A percentile compares a stretch with the other conserved stretches of the same genome.
Evolutionary conservation across 169 alveolate genomes (phyloP).

Genomic region (Babesia sp.): DNA sequence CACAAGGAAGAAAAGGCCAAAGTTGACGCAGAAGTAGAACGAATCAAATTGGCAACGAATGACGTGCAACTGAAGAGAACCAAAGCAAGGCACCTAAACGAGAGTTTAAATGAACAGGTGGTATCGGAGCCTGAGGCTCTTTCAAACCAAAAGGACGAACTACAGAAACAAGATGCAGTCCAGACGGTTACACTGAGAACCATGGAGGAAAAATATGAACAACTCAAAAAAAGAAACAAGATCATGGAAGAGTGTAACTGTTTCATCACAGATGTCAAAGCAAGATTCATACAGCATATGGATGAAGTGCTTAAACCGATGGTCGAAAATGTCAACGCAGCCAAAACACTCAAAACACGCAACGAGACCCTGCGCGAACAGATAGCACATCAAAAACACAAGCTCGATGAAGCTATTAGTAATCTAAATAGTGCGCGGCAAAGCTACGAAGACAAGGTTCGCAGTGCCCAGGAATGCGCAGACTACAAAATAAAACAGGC

Average conservation of each 20-base stretch:
- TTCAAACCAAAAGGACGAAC: conserved; percentile 13
- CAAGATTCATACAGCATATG: conserved; percentile 32
- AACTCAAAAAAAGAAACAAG: neutral
- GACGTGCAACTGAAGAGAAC: conserved; percentile 45
- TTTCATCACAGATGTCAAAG: conserved; percentile 24
- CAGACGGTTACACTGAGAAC: conserved; percentile 15
- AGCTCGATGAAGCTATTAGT: conserved; percentile 16
- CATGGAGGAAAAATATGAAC: conserved; percentile 14
- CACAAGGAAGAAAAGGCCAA: conserved; percentile 46
- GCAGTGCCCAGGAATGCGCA: conserved; percentile 14
- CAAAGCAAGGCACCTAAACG: conserved; percentile 33
- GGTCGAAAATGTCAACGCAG: conserved; percentile 22
- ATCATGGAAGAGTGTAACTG: neutral
- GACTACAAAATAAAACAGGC: conserved; percentile 29
- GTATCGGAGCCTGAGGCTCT: conserved; percentile 43
- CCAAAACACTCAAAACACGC: conserved; percentile 9
- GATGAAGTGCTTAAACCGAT: conserved; percentile 50
- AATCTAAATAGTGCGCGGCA: conserved; percentile 6
- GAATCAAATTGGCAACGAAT: conserved; percentile 13
- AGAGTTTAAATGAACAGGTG: conserved; percentile 41
- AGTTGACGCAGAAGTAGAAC: conserved; percentile 38
- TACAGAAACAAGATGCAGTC: conserved; percentile 13
- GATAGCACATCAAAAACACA: conserved; percentile 9
- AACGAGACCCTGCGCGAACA: conserved; percentile 29
- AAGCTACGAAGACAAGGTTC: conserved; percentile 28